Evolutionary conservation across 495 filamentous ascomycete species (phyloP).

Genomic region (Darksidea phi): DNA sequence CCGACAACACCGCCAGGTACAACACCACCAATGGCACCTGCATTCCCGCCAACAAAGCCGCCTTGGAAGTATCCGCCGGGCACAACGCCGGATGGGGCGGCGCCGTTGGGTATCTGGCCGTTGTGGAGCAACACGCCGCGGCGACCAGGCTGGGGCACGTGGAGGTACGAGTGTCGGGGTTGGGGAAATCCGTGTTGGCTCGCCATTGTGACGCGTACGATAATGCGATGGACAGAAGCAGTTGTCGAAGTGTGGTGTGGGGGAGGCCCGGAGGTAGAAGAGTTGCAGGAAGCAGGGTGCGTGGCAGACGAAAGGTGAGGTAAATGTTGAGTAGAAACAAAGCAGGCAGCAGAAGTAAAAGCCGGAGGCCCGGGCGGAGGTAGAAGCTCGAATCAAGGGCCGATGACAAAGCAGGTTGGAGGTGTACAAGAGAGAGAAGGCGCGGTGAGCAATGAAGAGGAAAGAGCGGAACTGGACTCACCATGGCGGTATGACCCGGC

Average conservation of each 20-base stretch:
- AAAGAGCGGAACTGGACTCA: neutral
- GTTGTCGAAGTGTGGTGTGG: neutral
- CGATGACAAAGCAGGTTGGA: neutral
- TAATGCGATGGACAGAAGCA: neutral
- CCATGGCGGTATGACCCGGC: neutral
- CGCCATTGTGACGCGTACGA: neutral
- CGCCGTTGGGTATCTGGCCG: constrained; percentile 5
- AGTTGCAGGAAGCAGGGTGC: neutral
- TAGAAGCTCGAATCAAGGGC: neutral
- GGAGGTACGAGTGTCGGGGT: neutral
- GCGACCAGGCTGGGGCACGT: neutral
- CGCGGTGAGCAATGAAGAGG: neutral
- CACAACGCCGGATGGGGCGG: neutral
- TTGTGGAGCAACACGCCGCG: neutral
- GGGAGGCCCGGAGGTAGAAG: neutral
- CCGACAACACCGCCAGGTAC: too few relatives aligned
- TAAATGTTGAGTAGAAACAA: too few relatives aligned
- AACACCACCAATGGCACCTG: too few relatives aligned
- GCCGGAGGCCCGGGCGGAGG: neutral
- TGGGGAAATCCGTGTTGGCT: neutral
- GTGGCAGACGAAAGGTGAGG: too few relatives aligned
- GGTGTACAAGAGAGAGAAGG: neutral
- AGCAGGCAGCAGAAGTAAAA: too few relatives aligned
- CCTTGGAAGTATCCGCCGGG: neutral
- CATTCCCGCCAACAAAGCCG: neutral